Conservation (phyloP, 345 rosid genomes). For the Microthlaspi erraticum region DNA sequence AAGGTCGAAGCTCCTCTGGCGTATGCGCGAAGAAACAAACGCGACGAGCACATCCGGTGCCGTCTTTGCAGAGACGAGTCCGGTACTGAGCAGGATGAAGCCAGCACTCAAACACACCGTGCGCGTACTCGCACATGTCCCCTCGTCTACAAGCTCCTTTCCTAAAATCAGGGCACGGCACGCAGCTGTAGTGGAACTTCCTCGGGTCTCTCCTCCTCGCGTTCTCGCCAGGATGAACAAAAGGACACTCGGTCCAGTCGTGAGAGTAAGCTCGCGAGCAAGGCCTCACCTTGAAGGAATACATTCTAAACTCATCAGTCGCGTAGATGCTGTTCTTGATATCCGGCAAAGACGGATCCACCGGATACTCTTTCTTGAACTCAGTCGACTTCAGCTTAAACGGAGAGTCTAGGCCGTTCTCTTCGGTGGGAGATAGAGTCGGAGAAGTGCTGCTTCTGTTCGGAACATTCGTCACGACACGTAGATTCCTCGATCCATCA, state of each 20-base stretch:
- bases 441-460: conserved; percentile 63
- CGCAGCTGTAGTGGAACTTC: conserved; percentile 95
- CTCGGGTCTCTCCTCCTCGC: conserved; percentile 98
- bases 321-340: conserved; percentile 93
- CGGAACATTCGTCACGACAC: conserved; percentile 51
- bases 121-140: conserved; percentile 97
- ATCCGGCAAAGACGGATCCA: conserved; percentile 94
- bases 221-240: conserved; percentile 97
- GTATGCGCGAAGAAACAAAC: conserved; percentile 97
- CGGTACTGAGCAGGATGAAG: conserved; percentile 97
- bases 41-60: conserved; percentile 79
- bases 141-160: conserved; percentile 95
- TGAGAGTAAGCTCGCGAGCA: conserved; percentile 97
- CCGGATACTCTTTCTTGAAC: conserved; percentile 87
- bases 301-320: conserved; percentile 95
- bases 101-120: conserved; percentile 99
- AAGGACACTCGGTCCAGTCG: conserved; percentile 99
- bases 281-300: conserved; percentile 91
- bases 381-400: conserved; percentile 46
- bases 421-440: conserved; percentile 61
- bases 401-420: conserved; percentile 65
- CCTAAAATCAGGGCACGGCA: conserved; percentile 94
- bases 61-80: conserved; percentile 91
- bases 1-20: conserved; percentile 85
- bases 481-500: conserved; percentile 57